Percentiles rank a stretch among this genome's conserved stretches.
Evolutionary conservation across 163 green algal genomes (phyloP).

Genomic region (Volvox carteri): DNA sequence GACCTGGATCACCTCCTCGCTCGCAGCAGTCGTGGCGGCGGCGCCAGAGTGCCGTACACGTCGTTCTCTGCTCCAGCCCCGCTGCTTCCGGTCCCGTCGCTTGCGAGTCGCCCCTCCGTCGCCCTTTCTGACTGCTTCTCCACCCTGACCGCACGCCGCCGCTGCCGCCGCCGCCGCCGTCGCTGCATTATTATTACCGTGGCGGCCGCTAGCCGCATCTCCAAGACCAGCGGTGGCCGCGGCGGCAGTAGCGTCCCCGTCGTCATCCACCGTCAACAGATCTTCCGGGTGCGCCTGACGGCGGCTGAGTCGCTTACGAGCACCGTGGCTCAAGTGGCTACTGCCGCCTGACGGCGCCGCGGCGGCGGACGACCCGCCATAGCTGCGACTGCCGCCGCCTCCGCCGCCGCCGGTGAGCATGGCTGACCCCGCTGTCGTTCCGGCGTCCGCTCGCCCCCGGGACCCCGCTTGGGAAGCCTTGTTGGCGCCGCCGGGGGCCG

Average conservation of each 20-base stretch:
- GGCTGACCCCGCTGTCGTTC: not conserved
- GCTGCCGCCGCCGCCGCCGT: not conserved
- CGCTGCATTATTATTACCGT: no score
- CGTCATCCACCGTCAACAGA: slow-evolving; percentile 39
- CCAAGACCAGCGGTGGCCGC: not conserved
- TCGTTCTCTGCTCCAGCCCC: not conserved
- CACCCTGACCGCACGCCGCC: no score
- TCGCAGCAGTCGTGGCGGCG: not conserved
- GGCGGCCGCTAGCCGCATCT: no score
- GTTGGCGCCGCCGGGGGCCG: no score
- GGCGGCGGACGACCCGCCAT: not conserved
- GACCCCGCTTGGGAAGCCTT: no score
- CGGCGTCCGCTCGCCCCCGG: not conserved
- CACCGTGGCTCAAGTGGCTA: slow-evolving; percentile 15
- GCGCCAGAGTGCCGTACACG: not conserved
- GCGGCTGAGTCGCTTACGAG: slow-evolving; percentile 8
- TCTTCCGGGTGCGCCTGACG: slow-evolving; percentile 29
- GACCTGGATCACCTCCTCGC: slow-evolving; percentile 49
- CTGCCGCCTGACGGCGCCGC: not conserved
- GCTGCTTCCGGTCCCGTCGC: not conserved
- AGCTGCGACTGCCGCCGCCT: not conserved
- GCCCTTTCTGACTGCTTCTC: no score
- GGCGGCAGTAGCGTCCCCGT: not conserved
- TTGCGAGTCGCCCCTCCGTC: not conserved
- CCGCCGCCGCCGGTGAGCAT: not conserved